Evolutionary conservation across 495 filamentous ascomycete genomes (phyloP), one percentile per base, ranked within the genome.

Genomic region (Darksidea phi): DNA sequence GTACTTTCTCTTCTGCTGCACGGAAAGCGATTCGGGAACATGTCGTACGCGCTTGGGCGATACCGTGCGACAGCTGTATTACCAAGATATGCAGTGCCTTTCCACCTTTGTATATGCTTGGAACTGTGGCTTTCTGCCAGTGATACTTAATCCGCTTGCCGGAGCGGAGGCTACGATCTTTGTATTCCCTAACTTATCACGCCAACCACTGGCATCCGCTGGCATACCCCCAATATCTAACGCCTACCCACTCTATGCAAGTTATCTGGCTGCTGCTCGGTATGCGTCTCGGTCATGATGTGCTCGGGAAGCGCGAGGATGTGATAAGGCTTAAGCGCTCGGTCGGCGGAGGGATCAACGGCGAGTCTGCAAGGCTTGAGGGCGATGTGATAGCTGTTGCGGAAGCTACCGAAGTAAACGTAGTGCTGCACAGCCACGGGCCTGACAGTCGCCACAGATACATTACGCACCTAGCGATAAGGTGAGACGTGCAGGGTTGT

Each of bases 261-360:
- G 52, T 2, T 17, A 43, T 55, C 52, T 52, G 52, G 37, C 52
- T 54, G 52, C 52, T 20, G 38, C 38, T 55, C 21, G 23, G 38
- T 55, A 55, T 46, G 36, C 15, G 23, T 28, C 18, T 45, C 38
- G 38, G 37, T 17, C 38, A 43, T 43, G 17, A 28, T 55, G 36
- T 26, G 52, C 36, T 45, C 37, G 52, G 37, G 41, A 46, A 55
- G 52, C 52, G 38, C 37, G 38, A 55, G 21, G 52, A 55, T 45
- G 52, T 55, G 37, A 45, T 15, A 55, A 24, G 49, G 37, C 52
- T 55, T 7, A 37, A 55, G 52, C 52, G 52, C 36, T 54, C n/a
- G 17, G 50, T 54, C 18, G 28, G 50, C 50, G 50, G 50, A 54
- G 28, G 28, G 37, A 5, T 18, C 2, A 46, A 36, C 8, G 11